phyloP scores from a whole-genome alignment of 2,329 filamentous ascomycete genomes.

The Zymoseptoria brevis region DNA sequence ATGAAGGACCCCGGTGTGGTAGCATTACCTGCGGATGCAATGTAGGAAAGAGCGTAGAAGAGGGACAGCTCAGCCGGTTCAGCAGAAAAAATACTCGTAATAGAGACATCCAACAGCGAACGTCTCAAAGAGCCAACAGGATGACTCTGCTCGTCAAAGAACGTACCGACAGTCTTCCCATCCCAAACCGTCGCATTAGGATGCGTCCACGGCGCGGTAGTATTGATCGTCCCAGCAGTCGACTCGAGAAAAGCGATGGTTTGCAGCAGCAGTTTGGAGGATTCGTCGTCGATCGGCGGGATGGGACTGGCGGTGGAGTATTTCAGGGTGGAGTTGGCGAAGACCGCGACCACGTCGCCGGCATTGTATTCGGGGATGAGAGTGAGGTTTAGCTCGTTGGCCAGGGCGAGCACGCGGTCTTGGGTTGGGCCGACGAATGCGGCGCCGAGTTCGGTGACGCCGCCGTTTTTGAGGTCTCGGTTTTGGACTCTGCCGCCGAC shows the following conservation, averaged over 20 bases:
- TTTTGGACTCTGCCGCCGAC: conserved; percentile 22
- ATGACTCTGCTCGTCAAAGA: background rate
- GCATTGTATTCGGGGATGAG: conserved; percentile 15
- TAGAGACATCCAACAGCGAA: conserved; percentile 1
- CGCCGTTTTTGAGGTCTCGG: conserved; percentile 17
- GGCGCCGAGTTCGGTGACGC: conserved; percentile 21
- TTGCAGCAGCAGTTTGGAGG: background rate
- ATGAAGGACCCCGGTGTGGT: conserved; percentile 9
- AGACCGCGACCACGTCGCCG: conserved; percentile 7
- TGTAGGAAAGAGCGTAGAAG: conserved; percentile 12
- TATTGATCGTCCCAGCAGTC: conserved; percentile 3
- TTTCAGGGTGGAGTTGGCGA: background rate
- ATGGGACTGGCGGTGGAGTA: conserved; percentile 2
- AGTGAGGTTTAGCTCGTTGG: conserved; percentile 13
- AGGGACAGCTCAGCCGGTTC: conserved; percentile 8
- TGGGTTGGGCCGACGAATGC: conserved; percentile 24
- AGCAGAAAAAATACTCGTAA: conserved; percentile 6
- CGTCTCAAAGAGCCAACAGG: background rate
- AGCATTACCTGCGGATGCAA: conserved; percentile 13
- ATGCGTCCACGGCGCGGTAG: conserved; percentile 3
- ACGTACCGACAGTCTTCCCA: conserved; percentile 1
- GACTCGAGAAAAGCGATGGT: conserved; percentile 1
- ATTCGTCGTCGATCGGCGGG: background rate
- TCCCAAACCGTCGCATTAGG: conserved; percentile 9
- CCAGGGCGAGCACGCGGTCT: conserved; percentile 17